phyloP scores from a whole-genome alignment of 139 green algal species.

The Chlorella sp. region DNA sequence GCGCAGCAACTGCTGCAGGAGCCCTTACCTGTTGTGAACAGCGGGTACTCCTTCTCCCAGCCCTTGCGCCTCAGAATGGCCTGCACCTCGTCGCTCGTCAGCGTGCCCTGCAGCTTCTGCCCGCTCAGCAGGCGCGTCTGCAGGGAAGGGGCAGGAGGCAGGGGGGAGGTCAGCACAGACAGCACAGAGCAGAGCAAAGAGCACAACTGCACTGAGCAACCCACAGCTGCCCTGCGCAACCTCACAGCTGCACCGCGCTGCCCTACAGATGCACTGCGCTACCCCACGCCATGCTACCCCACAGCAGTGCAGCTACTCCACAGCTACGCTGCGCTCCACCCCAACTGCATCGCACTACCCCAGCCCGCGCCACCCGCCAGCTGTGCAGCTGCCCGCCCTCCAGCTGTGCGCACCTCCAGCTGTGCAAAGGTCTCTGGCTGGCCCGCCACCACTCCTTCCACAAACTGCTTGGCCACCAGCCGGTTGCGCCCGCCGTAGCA shows the following conservation, averaged over 20 bases:
- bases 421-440: conserved; percentile 54
- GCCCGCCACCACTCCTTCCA: conserved; percentile 22
- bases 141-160: not conserved
- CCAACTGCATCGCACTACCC: not conserved
- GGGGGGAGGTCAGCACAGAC: not conserved
- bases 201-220: no score
- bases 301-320: not conserved
- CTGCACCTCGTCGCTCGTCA: conserved; percentile 81
- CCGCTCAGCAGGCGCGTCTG: conserved; percentile 68
- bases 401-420: conserved; percentile 53
- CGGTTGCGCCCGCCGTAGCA: conserved; percentile 83
- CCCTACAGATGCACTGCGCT: not conserved
- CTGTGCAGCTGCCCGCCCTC: not conserved
- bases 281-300: not conserved
- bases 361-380: no score
- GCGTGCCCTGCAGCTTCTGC: conserved; percentile 86
- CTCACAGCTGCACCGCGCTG: no score
- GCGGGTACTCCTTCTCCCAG: conserved; percentile 73
- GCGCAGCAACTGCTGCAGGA: not conserved
- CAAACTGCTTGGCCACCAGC: conserved; percentile 66
- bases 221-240: no score
- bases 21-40: conserved; percentile 68
- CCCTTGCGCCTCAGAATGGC: conserved; percentile 57
- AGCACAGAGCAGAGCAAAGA: not conserved
- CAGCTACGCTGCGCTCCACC: no score